These are phyloP conservation scores for Phragmites australis DNA, from an alignment of 176 grass and related monocot species.

Conservation along the genomic window DNA sequence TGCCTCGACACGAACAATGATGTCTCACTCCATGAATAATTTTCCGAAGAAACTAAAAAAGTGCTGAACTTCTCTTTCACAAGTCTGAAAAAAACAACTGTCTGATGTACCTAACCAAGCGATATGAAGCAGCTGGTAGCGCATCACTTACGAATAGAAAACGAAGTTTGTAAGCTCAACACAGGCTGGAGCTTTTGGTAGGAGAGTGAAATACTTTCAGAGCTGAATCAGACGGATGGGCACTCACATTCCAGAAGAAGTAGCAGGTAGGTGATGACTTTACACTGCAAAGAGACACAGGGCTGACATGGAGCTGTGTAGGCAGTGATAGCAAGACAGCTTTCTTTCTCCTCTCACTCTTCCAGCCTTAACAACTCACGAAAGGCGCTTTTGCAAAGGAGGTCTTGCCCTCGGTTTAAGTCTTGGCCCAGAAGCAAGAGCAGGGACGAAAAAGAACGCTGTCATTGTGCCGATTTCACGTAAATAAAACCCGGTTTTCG, in stretches of 20 bases:
- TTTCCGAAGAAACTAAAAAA: constrained; percentile 4
- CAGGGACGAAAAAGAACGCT: neutral
- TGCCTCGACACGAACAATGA: too few species aligned
- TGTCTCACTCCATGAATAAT: neutral
- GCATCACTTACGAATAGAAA: neutral
- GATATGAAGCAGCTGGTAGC: neutral
- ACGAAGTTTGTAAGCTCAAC: neutral
- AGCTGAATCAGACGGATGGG: constrained; percentile 40
- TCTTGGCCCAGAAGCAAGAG: constrained; percentile 45
- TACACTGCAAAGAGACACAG: constrained; percentile 28
- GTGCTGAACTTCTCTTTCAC: neutral
- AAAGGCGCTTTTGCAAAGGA: constrained; percentile 9
- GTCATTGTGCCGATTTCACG: neutral
- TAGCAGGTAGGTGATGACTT: constrained; percentile 45
- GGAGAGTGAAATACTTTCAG: constrained; percentile 41
- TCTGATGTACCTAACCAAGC: neutral
- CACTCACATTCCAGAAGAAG: constrained; percentile 45
- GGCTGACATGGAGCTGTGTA: constrained; percentile 63
- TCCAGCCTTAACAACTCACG: constrained; percentile 21
- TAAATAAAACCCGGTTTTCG: neutral
- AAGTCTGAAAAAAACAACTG: neutral
- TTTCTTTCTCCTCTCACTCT: neutral
- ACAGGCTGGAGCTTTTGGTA: constrained; percentile 41
- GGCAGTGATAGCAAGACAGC: constrained; percentile 39
- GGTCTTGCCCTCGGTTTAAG: constrained; percentile 33